These are phyloP conservation scores for Cyberlindnera petersonii DNA, from an alignment of 805 yeast genomes.

Conservation along the genomic window DNA sequence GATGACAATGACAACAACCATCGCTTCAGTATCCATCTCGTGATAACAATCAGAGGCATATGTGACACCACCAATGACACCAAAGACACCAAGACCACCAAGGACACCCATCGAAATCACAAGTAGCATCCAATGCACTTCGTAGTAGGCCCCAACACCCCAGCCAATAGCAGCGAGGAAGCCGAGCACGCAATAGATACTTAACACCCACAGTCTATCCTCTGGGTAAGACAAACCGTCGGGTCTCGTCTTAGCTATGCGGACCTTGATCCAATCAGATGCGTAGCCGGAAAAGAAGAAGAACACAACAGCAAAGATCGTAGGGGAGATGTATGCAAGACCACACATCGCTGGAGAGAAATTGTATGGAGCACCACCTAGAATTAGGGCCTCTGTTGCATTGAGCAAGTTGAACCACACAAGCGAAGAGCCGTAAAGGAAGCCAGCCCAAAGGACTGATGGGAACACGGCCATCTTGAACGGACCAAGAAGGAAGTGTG, in stretches of 20 bases:
- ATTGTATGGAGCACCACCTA: conserved; percentile 47
- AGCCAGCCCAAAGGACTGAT: conserved; percentile 54
- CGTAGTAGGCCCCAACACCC: conserved; percentile 59
- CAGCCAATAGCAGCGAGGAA: conserved; percentile 54
- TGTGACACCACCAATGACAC: conserved; percentile 39
- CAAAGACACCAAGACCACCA: conserved; percentile 49
- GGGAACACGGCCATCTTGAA: conserved; percentile 44
- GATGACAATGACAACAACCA: conserved; percentile 53
- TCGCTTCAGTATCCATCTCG: conserved; percentile 48
- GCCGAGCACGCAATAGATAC: conserved; percentile 43
- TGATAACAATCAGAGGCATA: conserved; percentile 55
- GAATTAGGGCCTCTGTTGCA: conserved; percentile 42
- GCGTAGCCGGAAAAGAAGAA: conserved; percentile 46
- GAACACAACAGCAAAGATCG: conserved; percentile 41
- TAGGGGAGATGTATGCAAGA: conserved; percentile 49
- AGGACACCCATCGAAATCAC: conserved; percentile 52
- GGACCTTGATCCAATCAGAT: conserved; percentile 47
- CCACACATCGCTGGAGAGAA: conserved; percentile 46
- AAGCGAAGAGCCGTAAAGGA: conserved; percentile 45
- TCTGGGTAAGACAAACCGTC: conserved; percentile 55
- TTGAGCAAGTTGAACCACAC: conserved; percentile 47
- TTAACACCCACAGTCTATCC: conserved; percentile 50
- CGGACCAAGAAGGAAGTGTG: conserved; percentile 34
- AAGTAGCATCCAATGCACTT: conserved; percentile 51
- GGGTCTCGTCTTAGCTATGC: conserved; percentile 33